Base-by-base conservation (phyloP, 139 green algal species). In the Trebouxia sp. region DNA sequence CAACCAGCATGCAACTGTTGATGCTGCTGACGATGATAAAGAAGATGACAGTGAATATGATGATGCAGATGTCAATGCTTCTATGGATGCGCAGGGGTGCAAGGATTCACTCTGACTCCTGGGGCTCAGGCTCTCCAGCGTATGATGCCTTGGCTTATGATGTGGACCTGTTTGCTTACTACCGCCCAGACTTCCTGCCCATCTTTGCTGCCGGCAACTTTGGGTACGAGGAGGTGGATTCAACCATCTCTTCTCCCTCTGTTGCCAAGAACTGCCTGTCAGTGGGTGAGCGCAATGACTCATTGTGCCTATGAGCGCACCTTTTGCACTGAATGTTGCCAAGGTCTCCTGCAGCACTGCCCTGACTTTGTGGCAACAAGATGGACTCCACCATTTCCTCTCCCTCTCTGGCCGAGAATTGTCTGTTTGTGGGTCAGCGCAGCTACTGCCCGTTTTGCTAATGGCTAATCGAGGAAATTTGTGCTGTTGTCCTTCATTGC, bases 191-290 rank as follows among this genome's bases (percentile, higher is more conserved):
- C 75, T 91, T 88, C 56, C 32, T 92, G 43, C 82, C 86, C 7
- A 81, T 90, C 0, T 87, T 91, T 74, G 90, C 91, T n/a, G 86
- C 88, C 55, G 92, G 92, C 55, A 96, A 96, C 82, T 90, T 90
- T 80, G 92, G 92, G 3, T 51, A 67, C 35, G 22, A 58, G 9
- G 76, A 82, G 4, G 75, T 88, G 26, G 83, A 86, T 35, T 81
- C 78, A n/a, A 97, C 92, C n/a, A 83, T 97, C 39, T 92, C 87
- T 17, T 92, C 90, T 0, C 93, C 94, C 3, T 91, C 94, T 15
- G 92, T 91, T 0, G 77, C 90, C 48, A 98, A 98, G 85, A 98
- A 98, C 79, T 85, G 78, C 32, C 80, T 98, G 7, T 82, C 90
- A 2, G 92, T 94, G n/a, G 94, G 94, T 74, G 30, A 45, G 77